These are phyloP conservation scores for Brettanomyces sp. DNA, from an alignment of 805 yeast genomes.

Conservation along the genomic window DNA sequence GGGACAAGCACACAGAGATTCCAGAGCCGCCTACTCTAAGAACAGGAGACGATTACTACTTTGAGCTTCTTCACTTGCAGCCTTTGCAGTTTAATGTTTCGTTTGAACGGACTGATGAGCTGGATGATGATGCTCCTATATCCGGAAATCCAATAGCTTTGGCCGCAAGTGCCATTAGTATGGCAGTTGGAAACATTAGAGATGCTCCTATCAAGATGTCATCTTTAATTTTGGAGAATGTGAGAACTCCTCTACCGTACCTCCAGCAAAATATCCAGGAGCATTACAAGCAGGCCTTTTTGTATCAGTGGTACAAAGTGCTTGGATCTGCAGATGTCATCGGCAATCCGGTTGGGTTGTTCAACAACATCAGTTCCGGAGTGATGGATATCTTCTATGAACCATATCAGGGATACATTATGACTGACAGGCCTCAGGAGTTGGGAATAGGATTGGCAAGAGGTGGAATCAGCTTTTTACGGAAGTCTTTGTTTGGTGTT, in stretches of 20 bases:
- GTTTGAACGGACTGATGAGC: slow-evolving; percentile 78
- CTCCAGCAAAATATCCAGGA: slow-evolving; percentile 62
- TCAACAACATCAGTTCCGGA: slow-evolving; percentile 89
- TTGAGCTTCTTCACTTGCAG: slow-evolving; percentile 86
- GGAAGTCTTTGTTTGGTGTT: slow-evolving; percentile 89
- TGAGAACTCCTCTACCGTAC: slow-evolving; percentile 75
- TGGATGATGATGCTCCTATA: slow-evolving; percentile 30
- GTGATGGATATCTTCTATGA: slow-evolving; percentile 94
- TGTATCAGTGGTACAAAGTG: slow-evolving; percentile 85
- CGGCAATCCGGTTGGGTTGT: slow-evolving; percentile 96
- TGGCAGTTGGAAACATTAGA: slow-evolving; percentile 95
- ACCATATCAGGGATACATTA: slow-evolving; percentile 90
- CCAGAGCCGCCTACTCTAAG: slow-evolving; percentile 60
- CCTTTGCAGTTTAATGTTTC: slow-evolving; percentile 85
- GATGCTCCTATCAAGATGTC: slow-evolving; percentile 92
- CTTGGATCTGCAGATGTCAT: slow-evolving; percentile 93
- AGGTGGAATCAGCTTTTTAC: slow-evolving; percentile 89
- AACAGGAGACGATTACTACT: slow-evolving; percentile 65
- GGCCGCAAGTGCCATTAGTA: slow-evolving; percentile 76
- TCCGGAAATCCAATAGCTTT: slow-evolving; percentile 64
- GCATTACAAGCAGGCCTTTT: slow-evolving; percentile 86
- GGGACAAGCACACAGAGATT: slow-evolving; percentile 53
- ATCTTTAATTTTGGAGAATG: slow-evolving; percentile 79
- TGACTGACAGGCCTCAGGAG: slow-evolving; percentile 94
- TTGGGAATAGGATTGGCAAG: slow-evolving; percentile 91